phyloP scores from a whole-genome alignment of 1,139 yeast species.

The Yamadazyma mexicana region DNA sequence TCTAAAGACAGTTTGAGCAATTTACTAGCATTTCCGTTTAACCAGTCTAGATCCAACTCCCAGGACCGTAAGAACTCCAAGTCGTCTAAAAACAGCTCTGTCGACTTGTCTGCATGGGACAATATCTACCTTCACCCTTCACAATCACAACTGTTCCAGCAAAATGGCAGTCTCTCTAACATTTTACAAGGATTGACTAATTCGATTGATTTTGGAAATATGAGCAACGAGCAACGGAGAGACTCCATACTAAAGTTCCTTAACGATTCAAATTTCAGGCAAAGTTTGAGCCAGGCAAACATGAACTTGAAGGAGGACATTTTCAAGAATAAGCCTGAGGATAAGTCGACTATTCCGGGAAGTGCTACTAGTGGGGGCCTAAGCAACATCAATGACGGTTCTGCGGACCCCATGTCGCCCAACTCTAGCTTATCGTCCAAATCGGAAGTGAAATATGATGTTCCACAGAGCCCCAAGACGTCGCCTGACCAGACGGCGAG shows the following conservation, averaged over 20 bases:
- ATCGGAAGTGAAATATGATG: slow-evolving; percentile 32
- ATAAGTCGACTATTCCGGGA: slow-evolving; percentile 4
- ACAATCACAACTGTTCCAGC: slow-evolving; percentile 4
- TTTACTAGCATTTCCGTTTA: slow-evolving; percentile 21
- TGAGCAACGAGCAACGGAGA: slow-evolving; percentile 45
- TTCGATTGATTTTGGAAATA: slow-evolving; percentile 40
- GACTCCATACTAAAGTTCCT: slow-evolving; percentile 42
- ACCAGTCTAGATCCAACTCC: slow-evolving; percentile 14
- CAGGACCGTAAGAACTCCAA: slow-evolving; percentile 15
- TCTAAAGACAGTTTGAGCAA: slow-evolving; percentile 40
- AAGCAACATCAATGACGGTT: slow-evolving; percentile 3
- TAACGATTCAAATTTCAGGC: slow-evolving; percentile 25
- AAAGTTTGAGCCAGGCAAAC: slow-evolving; percentile 15
- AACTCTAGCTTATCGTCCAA: slow-evolving; percentile 39
- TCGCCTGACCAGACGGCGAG: slow-evolving; percentile 25
- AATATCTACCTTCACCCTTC: slow-evolving; percentile 10
- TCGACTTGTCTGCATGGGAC: slow-evolving; percentile 21
- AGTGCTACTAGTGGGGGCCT: background rate
- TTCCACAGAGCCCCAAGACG: slow-evolving; percentile 46
- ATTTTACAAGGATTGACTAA: slow-evolving; percentile 37
- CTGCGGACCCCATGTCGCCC: slow-evolving; percentile 25
- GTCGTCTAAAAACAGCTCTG: slow-evolving; percentile 25
- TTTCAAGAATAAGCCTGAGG: slow-evolving; percentile 21
- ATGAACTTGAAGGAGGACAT: slow-evolving; percentile 39
- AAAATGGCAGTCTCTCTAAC: slow-evolving; percentile 33